Evolutionary conservation across 2,329 filamentous ascomycete species (phyloP).

Genomic region (Paraconiothyrium brasiliense): DNA sequence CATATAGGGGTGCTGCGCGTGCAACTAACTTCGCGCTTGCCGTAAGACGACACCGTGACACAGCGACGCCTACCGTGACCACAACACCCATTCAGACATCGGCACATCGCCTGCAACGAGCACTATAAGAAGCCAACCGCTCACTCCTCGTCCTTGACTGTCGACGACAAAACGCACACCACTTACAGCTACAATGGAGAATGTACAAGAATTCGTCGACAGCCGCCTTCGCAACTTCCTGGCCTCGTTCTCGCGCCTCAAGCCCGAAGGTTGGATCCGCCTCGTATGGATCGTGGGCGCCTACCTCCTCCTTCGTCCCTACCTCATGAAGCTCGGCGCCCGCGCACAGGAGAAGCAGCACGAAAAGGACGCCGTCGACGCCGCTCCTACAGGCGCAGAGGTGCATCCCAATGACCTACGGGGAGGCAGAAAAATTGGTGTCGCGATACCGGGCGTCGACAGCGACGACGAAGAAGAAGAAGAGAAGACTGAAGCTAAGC

Average conservation of each 20-base stretch:
- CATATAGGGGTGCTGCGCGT: background rate
- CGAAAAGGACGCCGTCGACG: conserved; percentile 60
- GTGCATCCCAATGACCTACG: conserved; percentile 46
- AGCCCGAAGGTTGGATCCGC: conserved; percentile 65
- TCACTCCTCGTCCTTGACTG: background rate
- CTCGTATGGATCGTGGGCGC: conserved; percentile 75
- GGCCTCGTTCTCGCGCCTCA: conserved; percentile 56
- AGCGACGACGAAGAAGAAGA: conserved; percentile 56
- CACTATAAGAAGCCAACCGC: background rate
- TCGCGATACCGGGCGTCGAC: conserved; percentile 61
- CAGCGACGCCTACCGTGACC: background rate
- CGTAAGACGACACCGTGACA: background rate
- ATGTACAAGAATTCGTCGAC: conserved; percentile 38
- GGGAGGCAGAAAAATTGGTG: conserved; percentile 50
- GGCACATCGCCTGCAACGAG: background rate
- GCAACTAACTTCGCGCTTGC: background rate
- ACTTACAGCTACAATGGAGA: conserved; percentile 26
- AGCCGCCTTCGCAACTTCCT: conserved; percentile 54
- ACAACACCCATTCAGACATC: background rate
- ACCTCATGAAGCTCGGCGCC: conserved; percentile 73
- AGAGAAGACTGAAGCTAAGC: conserved; percentile 54
- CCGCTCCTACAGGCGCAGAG: conserved; percentile 45
- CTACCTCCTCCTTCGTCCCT: conserved; percentile 76
- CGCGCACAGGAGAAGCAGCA: conserved; percentile 71
- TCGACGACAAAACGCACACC: conserved; percentile 18